Evolutionary conservation across 805 yeast species (phyloP), one percentile per base, ranked within the genome.

Genomic region (Komagataella ulmi): DNA sequence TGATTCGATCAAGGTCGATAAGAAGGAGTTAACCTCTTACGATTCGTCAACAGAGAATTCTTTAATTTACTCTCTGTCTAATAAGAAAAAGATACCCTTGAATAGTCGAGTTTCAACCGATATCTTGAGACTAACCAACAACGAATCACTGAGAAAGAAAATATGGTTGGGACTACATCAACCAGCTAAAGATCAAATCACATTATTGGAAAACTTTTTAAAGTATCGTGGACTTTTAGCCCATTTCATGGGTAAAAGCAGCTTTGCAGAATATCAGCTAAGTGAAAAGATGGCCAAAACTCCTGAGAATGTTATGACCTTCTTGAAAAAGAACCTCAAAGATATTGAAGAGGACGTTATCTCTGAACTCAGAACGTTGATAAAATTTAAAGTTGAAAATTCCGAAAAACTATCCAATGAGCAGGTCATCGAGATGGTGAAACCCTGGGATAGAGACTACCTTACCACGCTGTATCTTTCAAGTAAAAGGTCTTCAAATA

Each of bases 391-490:
- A 49, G 21, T 10, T 10, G 58, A 57, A 40, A 30, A 53, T 44
- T 54, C 49, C 17, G 55, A 55, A 56, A 49, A 52, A 53, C 7
- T 56, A 8, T 56, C 65, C 30, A 72, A 68, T 52, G 68, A 66
- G 17, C 73, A 74, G 19, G 65, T 80, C 2, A 62, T 77, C 3
- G 65, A 66, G 7, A 63, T 65, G 10, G 73, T 89, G 36, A 76
- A 80, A 54, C 97, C 97, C 1, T 93, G 98, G 98, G 98, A 93
- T 65, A 75, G 96, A 54, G 96, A 89, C 56, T 90, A 76, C 54
- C 56, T 76, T 23, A 56, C 64, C 2, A 57, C 67, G 0, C 44
- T 57, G 17, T 58, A 61, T 49, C 50, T 62, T 50, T 58, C 70
- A 43, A 59, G 63, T 17, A 66, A 66, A 52, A 60, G 70, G 56